Percentiles rank a stretch among this genome's conserved stretches.
Conservation (phyloP, 164 flowering plant species). For the Macadamia tetraphylla region DNA sequence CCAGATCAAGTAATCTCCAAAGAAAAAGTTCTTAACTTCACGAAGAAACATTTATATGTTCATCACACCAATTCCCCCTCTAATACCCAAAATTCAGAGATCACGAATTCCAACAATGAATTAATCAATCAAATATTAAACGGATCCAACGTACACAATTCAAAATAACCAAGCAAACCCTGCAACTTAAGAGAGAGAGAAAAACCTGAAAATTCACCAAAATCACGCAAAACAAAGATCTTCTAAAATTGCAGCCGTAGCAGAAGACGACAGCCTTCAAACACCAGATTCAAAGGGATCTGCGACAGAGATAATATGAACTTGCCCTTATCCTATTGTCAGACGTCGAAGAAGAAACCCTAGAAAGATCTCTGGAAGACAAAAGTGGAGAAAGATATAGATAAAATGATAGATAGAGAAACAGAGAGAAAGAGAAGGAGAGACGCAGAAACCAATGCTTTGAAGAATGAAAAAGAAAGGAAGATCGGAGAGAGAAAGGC, state of each 20-base stretch:
- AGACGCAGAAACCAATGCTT: background rate
- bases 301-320: background rate
- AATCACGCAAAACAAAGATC: background rate
- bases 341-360: background rate
- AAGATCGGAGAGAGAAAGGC: background rate
- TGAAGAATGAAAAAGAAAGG: background rate
- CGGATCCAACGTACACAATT: background rate
- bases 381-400: slow-evolving; percentile 1
- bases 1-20: background rate
- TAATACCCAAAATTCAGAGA: background rate
- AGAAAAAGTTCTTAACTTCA: background rate
- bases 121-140: background rate
- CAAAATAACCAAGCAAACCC: background rate
- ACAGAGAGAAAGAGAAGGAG: background rate
- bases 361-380: background rate
- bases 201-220: background rate
- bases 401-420: too few relatives aligned
- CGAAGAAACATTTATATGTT: background rate
- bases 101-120: background rate
- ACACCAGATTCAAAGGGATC: slow-evolving; percentile 1
- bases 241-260: background rate
- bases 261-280: background rate
- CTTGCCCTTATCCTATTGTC: background rate
- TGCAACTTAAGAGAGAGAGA: background rate
- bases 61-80: background rate